Evolutionary conservation across 164 flowering plant genomes (phyloP), one percentile per base, ranked within the genome.

Genomic region (Magnolia kwangsiensis): DNA sequence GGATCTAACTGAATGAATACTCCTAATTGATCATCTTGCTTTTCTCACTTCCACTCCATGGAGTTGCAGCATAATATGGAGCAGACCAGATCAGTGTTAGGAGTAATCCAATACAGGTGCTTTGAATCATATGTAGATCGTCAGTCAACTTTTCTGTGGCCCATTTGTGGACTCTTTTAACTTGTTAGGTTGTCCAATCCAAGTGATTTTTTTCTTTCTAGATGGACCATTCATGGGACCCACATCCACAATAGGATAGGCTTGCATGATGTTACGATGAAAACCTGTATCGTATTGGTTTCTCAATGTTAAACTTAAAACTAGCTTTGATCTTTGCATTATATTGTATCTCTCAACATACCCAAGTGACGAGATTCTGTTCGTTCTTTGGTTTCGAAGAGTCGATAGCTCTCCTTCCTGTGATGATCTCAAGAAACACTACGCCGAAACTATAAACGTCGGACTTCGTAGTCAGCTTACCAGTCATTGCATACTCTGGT

Each of bases 381-480:
- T 94, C 97, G 58, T 82, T 75, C 3, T 81, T 82, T 64, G 94
- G 92, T 82, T 89, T 87, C 18, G 88, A 73, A 77, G 65, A 82
- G 80, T 92, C 98, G 14, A 94, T 88, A 9, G 87, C 97, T 85
- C 97, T 86, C 79, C 97, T 81, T 64, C 98, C 97, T 4, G 94
- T 92, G 85, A 94, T 89, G 16, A 94, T 84, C 84, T 94, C 98
- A 78, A 94, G 79, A 72, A 94, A 87, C 80, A 94, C 98, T 11
- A 94, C 98, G 19, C 98, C 98, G 75, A 90, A 94, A 84, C 98
- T 94, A 80, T 94, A 94, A 4, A 94, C 94, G 75, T 94, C 98
- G 0, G 98, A 92, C 80, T 87, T 94, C 18, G 88, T 82, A 1
- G 94, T 90, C 79, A 94, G 75, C 67, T 89, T 91, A 49, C 98